Conservation (phyloP, 176 grass and related monocot genomes). For the Oryza glaberrima region DNA sequence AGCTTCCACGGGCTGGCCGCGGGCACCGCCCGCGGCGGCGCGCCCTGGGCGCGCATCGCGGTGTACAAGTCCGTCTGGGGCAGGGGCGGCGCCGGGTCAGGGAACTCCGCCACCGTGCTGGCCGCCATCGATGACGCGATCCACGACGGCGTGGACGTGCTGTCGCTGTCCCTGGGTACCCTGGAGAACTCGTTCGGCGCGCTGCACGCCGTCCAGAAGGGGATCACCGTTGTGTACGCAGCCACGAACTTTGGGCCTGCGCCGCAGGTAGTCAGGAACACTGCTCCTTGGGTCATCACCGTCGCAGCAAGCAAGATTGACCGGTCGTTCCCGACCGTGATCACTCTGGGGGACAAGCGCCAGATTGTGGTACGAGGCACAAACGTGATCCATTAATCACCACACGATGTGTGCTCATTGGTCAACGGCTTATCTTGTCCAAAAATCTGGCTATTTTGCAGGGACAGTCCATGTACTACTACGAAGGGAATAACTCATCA, state of each 20-base stretch:
- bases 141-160: slow-evolving; percentile 38
- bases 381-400: too few species aligned
- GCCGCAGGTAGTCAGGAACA: background rate
- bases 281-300: slow-evolving; percentile 45
- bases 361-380: slow-evolving; percentile 16
- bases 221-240: slow-evolving; percentile 10
- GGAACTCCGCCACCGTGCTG: background rate
- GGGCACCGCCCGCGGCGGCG: slow-evolving; percentile 9
- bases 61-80: slow-evolving; percentile 40
- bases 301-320: slow-evolving; percentile 37
- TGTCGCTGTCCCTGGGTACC: slow-evolving; percentile 27
- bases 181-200: slow-evolving; percentile 4
- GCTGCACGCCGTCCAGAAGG: slow-evolving; percentile 44
- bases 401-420: background rate
- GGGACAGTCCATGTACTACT: slow-evolving; percentile 39
- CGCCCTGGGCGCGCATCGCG: slow-evolving; percentile 3
- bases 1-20: slow-evolving; percentile 31
- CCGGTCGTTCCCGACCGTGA: slow-evolving; percentile 32
- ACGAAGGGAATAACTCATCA: slow-evolving; percentile 1
- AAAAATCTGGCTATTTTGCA: slow-evolving; percentile 15
- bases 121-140: slow-evolving; percentile 47
- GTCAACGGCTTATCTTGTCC: background rate
- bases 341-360: slow-evolving; percentile 44
- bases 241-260: background rate
- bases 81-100: fast-evolving